Percentiles rank a stretch among this genome's conserved stretches.
Evolutionary conservation across 768 basidiomycete species (phyloP).

Genomic region (Myochromella boudieri): DNA sequence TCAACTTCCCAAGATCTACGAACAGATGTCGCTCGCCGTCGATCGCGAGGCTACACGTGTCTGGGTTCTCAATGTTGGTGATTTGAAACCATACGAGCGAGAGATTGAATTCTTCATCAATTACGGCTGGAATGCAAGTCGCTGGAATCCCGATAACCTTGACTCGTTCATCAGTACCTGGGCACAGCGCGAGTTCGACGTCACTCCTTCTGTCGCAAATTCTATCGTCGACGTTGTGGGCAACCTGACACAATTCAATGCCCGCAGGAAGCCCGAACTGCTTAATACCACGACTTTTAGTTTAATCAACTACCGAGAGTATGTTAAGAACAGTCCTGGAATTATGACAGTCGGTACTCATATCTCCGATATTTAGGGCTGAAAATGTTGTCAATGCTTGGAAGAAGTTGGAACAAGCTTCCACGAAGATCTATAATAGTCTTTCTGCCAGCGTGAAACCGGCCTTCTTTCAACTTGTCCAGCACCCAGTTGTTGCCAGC

Average conservation of each 20-base stretch:
- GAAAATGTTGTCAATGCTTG: constrained; percentile 54
- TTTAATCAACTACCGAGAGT: constrained; percentile 70
- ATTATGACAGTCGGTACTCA: background rate
- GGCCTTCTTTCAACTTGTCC: constrained; percentile 69
- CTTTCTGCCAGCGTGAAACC: constrained; percentile 32
- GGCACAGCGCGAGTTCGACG: constrained; percentile 66
- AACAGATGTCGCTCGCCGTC: constrained; percentile 70
- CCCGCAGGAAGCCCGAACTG: constrained; percentile 66
- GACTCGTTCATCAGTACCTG: constrained; percentile 51
- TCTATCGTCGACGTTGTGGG: constrained; percentile 51
- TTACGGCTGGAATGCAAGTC: constrained; percentile 57
- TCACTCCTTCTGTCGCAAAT: constrained; percentile 36
- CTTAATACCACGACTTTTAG: constrained; percentile 62
- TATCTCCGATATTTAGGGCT: constrained; percentile 38
- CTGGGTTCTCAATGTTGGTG: constrained; percentile 80
- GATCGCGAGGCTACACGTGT: constrained; percentile 56
- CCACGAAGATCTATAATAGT: constrained; percentile 6
- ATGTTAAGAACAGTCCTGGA: constrained; percentile 22
- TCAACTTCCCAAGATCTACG: constrained; percentile 58
- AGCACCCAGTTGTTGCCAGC: constrained; percentile 61
- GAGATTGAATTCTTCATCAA: constrained; percentile 68
- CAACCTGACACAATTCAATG: constrained; percentile 56
- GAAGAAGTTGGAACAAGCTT: constrained; percentile 38
- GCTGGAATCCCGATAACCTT: constrained; percentile 56
- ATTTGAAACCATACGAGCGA: constrained; percentile 72